Evolutionary conservation across 306 rosid species (phyloP).

Genomic region (Inga oerstediana): DNA sequence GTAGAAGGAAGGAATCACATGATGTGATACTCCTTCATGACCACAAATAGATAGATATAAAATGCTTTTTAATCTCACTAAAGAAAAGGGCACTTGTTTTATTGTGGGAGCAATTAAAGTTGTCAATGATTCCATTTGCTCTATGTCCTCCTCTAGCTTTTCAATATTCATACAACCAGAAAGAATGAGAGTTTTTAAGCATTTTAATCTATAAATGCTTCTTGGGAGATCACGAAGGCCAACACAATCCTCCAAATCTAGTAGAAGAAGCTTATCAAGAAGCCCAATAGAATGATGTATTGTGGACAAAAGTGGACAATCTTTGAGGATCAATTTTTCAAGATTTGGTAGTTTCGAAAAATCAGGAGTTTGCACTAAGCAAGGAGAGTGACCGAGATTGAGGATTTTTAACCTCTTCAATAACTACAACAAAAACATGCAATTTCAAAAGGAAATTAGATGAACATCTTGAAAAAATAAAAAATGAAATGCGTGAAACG

Average conservation of each 20-base stretch:
- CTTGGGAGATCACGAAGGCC: no score
- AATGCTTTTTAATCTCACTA: background rate
- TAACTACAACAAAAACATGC: background rate
- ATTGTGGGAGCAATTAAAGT: background rate
- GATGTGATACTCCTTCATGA: background rate
- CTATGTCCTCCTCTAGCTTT: background rate
- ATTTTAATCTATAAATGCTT: background rate
- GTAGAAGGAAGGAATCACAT: background rate
- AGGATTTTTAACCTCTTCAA: background rate
- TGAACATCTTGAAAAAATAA: no score
- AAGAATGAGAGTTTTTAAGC: background rate
- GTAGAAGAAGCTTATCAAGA: background rate
- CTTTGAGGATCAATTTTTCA: background rate
- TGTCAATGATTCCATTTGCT: background rate
- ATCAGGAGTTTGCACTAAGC: background rate
- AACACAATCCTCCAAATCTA: background rate
- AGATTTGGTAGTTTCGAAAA: background rate
- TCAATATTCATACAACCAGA: background rate
- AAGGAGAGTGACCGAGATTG: background rate
- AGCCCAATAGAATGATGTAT: background rate
- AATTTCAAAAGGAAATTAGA: background rate
- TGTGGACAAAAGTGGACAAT: background rate
- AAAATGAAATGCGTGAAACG: no score
- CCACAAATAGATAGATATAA: background rate
- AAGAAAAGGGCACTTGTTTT: background rate